Conservation (phyloP, 192 early-diverging fungal species). For the Oehlia diaphana region DNA sequence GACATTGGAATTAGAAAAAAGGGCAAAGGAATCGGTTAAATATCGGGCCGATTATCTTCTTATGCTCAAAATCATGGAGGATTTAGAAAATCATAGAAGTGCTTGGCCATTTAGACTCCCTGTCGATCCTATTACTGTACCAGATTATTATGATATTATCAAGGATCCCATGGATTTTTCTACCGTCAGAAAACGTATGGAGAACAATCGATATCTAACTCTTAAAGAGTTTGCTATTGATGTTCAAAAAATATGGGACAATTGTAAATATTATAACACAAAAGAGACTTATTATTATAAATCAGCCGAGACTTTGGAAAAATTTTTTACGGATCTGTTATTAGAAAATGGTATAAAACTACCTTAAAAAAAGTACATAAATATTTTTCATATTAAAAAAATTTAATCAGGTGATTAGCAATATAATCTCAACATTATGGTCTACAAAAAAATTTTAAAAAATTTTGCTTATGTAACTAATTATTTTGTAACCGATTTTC, state of each 20-base stretch:
- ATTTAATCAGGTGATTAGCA: too few species aligned
- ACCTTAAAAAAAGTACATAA: not conserved
- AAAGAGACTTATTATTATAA: constrained; percentile 81
- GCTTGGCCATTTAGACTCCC: constrained; percentile 96
- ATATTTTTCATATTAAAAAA: too few species aligned
- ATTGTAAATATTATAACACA: constrained; percentile 90
- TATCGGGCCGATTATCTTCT: constrained; percentile 60
- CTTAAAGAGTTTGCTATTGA: constrained; percentile 83
- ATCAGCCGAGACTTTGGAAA: constrained; percentile 74
- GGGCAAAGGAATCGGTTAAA: constrained; percentile 42
- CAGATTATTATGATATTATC: constrained; percentile 95
- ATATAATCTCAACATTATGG: too few species aligned
- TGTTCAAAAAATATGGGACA: constrained; percentile 89
- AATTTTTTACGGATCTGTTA: constrained; percentile 75
- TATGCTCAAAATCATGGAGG: constrained; percentile 75
- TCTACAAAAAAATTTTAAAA: too few species aligned
- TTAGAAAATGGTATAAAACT: constrained; percentile 21
- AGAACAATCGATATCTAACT: constrained; percentile 81
- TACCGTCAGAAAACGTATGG: constrained; percentile 82
- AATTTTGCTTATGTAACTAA: too few species aligned
- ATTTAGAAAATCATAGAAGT: constrained; percentile 72
- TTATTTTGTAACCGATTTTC: too few species aligned
- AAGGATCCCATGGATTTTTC: constrained; percentile 96
- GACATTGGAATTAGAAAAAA: constrained; percentile 83
- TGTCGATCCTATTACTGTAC: constrained; percentile 83